Percentiles rank a stretch among this genome's conserved stretches.
Evolutionary conservation across 2,329 filamentous ascomycete genomes (phyloP).

Genomic region (Penicillium psychrosexuale): DNA sequence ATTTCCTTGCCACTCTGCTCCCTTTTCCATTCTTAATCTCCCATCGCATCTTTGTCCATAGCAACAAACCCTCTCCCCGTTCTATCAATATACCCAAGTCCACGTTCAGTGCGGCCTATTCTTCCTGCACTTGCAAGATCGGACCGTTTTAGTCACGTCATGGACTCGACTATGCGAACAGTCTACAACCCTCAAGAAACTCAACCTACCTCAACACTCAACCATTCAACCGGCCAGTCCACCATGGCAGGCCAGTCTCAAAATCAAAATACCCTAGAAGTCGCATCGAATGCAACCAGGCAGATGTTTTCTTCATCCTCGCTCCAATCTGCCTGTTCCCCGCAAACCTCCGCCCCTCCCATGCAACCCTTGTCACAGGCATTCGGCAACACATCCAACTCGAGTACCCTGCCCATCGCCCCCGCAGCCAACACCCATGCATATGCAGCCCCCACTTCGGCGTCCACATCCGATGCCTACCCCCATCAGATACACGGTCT

Average conservation of each 20-base stretch:
- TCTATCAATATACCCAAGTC: not conserved
- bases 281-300: conserved; percentile 10
- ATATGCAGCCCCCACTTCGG: conserved; percentile 9
- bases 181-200: conserved; percentile 16
- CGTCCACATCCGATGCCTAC: conserved; percentile 14
- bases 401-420: conserved; percentile 8
- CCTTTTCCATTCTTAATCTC: not conserved
- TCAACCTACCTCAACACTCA: conserved; percentile 11
- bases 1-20: conserved; percentile 3
- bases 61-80: not conserved
- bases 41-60: not conserved
- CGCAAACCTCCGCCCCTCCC: conserved; percentile 14
- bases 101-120: not conserved
- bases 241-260: conserved; percentile 10
- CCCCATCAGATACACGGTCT: conserved; percentile 26
- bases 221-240: conserved; percentile 8
- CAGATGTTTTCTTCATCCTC: conserved; percentile 17
- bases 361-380: conserved; percentile 16
- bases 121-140: not conserved
- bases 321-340: conserved; percentile 12
- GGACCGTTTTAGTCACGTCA: conserved; percentile 6
- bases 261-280: conserved; percentile 10
- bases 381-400: conserved; percentile 7
- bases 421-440: conserved; percentile 13
- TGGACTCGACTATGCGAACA: conserved; percentile 19